Conservation (phyloP, 1,284 basidiomycete species). For the Agaricales sp. region DNA sequence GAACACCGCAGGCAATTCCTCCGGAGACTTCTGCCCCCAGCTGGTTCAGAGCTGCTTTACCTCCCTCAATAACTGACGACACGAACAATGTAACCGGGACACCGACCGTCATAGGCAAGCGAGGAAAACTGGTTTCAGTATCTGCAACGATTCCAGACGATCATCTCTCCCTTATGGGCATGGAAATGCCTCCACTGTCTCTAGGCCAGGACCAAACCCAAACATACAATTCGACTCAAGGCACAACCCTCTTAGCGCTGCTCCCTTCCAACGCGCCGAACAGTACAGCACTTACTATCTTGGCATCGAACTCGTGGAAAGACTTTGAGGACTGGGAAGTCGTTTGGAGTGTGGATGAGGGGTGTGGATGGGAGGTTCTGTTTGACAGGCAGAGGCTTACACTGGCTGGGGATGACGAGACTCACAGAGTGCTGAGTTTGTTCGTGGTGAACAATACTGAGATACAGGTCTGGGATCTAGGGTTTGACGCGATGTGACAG, state of each 20-base stretch:
- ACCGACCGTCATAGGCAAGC: conserved; percentile 30
- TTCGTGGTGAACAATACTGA: conserved; percentile 26
- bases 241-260: conserved; percentile 20
- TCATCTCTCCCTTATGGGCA: background rate
- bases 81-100: conserved; percentile 28
- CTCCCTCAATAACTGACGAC: conserved; percentile 18
- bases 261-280: conserved; percentile 28
- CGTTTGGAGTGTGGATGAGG: conserved; percentile 23
- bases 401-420: background rate
- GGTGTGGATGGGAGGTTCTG: conserved; percentile 26
- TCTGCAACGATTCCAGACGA: background rate
- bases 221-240: background rate
- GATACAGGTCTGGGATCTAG: conserved; percentile 24
- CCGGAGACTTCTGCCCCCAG: background rate
- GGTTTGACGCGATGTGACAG: background rate
- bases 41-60: conserved; percentile 29
- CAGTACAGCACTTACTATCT: conserved; percentile 25
- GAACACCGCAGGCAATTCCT: conserved; percentile 12
- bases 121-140: conserved; percentile 25
- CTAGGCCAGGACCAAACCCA: background rate
- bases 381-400: conserved; percentile 26
- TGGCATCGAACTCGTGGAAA: conserved; percentile 22
- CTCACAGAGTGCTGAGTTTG: conserved; percentile 25
- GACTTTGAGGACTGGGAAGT: conserved; percentile 27
- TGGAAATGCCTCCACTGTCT: conserved; percentile 9